Evolutionary conservation across 805 yeast species (phyloP), one percentile per base, ranked within the genome.

Genomic region (Suhomyces pyralidae): DNA sequence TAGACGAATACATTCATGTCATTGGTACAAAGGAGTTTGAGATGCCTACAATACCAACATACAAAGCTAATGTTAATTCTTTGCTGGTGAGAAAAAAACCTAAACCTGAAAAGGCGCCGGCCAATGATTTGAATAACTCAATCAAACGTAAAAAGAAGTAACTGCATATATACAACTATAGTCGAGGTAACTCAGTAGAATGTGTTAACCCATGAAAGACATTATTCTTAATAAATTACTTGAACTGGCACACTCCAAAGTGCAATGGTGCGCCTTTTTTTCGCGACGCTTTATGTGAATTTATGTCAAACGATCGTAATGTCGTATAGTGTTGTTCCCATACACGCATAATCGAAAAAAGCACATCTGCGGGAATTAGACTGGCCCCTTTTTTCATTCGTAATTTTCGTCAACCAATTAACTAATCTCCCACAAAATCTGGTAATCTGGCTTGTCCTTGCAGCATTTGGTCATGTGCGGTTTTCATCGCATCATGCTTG

Each of bases 1-100:
- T 52, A 15, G 48, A 40, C 9, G 55, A 46, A 46, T 52, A 46
- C 44, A 46, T 45, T 14, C 40, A 46, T 9, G 14, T 57, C 10
- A 14, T 28, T 5, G 58, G 58, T 24, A 22, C 32, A 7, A 53
- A 40, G 38, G 40, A 8, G 14, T 32, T 17, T 20, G 45, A 34
- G 25, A 44, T 25, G 14, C 38, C n/a, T 17, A 28, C 19, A n/a
- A 38, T n/a, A 9, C 9, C 36, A 6, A 40, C 40, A 6, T 9
- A 26, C 7, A 24, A 15, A 4, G 26, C 48, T 14, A 32, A 22
- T 17, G 45, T 46, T 4, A 47, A 53, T 20, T 49, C 52, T 7
- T 45, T 53, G 6, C 28, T 43, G 7, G 55, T 42, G 10, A 42
- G 50, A 14, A 50, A 50, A 30, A 45, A 42, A 26, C n/a, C 28